Evolutionary conservation across 1,139 yeast species (phyloP), one percentile per base, ranked within the genome.

Genomic region (Debaryomyces sp.): DNA sequence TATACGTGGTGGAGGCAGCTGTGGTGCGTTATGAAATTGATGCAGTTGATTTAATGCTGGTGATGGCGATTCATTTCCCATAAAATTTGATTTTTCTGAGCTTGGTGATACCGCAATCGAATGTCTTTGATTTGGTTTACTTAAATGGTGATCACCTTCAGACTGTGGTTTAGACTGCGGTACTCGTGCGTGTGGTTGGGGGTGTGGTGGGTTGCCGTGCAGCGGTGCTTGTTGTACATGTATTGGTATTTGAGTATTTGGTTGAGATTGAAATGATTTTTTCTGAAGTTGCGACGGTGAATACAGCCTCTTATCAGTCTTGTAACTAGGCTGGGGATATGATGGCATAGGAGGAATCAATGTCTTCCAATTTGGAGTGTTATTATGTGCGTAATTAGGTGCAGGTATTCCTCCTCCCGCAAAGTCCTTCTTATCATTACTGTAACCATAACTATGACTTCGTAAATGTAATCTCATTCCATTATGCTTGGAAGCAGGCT

Each of bases 281-380:
- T 33, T 41, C 23, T 32, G 22, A 9, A 44, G 39, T 18, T 39
- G 41, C 13, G 38, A 22, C 9, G 12, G 29, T 38, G 41, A 21
- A n/a, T 44, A 17, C 26, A 10, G 35, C 10, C 37, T 29, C 26
- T 41, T 41, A 4, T 44, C 46, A 5, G 45, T 33, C 22, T 27
- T 47, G 29, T 47, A 48, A 13, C 46, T 39, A 7, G 54, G 41
- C 24, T 46, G 43, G 1, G 57, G 56, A 21, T 39, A 42, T 13
- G 50, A 32, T 8, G 60, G 60, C 54, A 56, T 48, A 8, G 60
- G 60, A 13, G 60, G 60, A 32, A 57, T 57, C 30, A 57, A 50
- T 8, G 59, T 26, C 2, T 58, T 55, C 60, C 60, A 57, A 43
- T 54, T 56, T 5, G 57, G 42, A 18, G 50, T 23, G 10, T 17